These are phyloP conservation scores for Neurospora sp. DNA, from an alignment of 2,329 filamentous ascomycete genomes.

Conservation along the genomic window DNA sequence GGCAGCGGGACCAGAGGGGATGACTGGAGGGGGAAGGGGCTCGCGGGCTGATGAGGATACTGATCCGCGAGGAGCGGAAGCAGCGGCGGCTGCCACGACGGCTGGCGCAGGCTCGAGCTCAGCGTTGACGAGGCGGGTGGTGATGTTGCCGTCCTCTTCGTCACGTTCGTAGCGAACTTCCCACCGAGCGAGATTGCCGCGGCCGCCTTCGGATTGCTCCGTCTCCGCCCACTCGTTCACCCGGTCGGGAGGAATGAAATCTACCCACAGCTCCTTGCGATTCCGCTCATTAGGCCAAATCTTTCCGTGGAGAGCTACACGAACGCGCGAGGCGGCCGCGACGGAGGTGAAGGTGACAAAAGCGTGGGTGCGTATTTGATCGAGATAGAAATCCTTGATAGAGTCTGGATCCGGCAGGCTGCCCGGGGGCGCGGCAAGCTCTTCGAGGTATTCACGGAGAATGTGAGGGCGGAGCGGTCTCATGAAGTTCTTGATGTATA, in stretches of 20 bases:
- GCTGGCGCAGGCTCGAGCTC: constrained; percentile 21
- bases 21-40: constrained; percentile 4
- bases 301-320: constrained; percentile 63
- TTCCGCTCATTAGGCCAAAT: constrained; percentile 84
- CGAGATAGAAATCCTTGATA: constrained; percentile 66
- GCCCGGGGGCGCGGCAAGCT: constrained; percentile 54
- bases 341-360: constrained; percentile 64
- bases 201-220: constrained; percentile 44
- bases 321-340: constrained; percentile 65
- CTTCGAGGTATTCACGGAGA: constrained; percentile 59
- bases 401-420: constrained; percentile 41
- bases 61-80: neutral
- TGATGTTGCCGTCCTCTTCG: constrained; percentile 39
- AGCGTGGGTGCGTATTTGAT: constrained; percentile 79
- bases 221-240: constrained; percentile 64
- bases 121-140: constrained; percentile 45
- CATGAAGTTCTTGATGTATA: constrained; percentile 89
- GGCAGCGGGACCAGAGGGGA: constrained; percentile 14
- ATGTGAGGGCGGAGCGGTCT: constrained; percentile 64
- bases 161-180: constrained; percentile 61
- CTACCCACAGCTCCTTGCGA: constrained; percentile 75
- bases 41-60: neutral
- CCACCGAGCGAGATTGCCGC: constrained; percentile 45
- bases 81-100: constrained; percentile 7
- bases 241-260: constrained; percentile 74